A percentile compares a stretch with the other conserved stretches of the same genome.
Evolutionary conservation across 495 filamentous ascomycete genomes (phyloP).

Genomic region (Corynascus novoguineensis): DNA sequence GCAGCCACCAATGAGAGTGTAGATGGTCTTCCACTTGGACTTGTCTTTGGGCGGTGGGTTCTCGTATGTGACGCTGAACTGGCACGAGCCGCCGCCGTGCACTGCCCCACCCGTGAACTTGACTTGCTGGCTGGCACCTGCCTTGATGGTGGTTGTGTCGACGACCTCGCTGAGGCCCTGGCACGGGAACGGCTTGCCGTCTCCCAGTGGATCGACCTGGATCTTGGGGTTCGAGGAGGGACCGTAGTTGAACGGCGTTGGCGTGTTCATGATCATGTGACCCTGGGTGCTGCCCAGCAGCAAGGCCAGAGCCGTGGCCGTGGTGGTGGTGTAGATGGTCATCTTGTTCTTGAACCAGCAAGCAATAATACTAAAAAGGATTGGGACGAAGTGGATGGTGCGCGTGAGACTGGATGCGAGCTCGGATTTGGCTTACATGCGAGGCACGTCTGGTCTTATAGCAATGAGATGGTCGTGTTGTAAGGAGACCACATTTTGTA

Average conservation of each 20-base stretch:
- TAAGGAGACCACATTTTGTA: too few relatives aligned
- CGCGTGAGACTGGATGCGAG: too few relatives aligned
- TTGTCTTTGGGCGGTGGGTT: slow-evolving; percentile 45
- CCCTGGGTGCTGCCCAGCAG: slow-evolving; percentile 5
- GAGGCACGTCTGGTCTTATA: too few relatives aligned
- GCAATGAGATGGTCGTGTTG: too few relatives aligned
- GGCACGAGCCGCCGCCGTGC: slow-evolving; percentile 83
- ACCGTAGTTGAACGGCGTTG: slow-evolving; percentile 36
- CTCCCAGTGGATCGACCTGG: slow-evolving; percentile 37
- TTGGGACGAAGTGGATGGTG: too few relatives aligned
- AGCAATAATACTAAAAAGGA: too few relatives aligned
- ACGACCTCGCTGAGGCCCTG: slow-evolving; percentile 44
- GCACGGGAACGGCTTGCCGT: slow-evolving; percentile 74
- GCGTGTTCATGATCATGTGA: slow-evolving; percentile 27
- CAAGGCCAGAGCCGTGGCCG: slow-evolving; percentile 5
- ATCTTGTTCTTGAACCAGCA: not conserved
- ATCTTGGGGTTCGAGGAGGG: slow-evolving; percentile 23
- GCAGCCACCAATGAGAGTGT: slow-evolving; percentile 72
- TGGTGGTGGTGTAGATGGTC: not conserved
- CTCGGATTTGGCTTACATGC: too few relatives aligned
- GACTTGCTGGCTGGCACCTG: slow-evolving; percentile 49
- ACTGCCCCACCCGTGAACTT: slow-evolving; percentile 57
- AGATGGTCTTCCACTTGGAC: slow-evolving; percentile 66
- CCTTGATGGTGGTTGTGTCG: slow-evolving; percentile 32
- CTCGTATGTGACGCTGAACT: slow-evolving; percentile 75